Evolutionary conservation across 768 basidiomycete species (phyloP), one percentile per base, ranked within the genome.

Genomic region (Clitopilus passeckerianus): DNA sequence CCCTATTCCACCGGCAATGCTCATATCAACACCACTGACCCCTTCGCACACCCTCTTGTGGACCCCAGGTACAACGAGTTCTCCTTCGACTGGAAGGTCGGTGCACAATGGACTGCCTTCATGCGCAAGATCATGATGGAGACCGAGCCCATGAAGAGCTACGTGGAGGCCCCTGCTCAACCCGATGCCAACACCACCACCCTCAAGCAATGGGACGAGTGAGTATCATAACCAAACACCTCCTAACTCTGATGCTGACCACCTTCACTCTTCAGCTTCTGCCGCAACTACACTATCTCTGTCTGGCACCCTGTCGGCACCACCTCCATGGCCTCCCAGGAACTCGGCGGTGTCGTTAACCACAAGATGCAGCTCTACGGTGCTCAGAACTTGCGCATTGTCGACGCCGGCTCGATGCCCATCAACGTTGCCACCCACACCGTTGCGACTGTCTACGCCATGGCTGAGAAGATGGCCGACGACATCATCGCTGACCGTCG

Each of bases 261-360:
- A 9, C 16, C 5, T 23, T 7, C 20, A 9, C 35, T 55, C 43
- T 16, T 54, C 57, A 60, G 63, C 34, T 64, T 64, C 61, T 60
- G 60, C 56, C 61, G 57, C 58, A 60, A 64, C 54, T 60, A 56
- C 54, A 53, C 60, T 0, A 52, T 63, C 44, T 60, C 64, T 41
- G 62, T 63, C 23, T 63, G 60, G 59, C 76, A 77, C 59, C 75
- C 74, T 5, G 66, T 77, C 46, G 73, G 72, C 20, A 74, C 75
- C 5, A 70, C 65, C 18, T 60, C 65, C 37, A 66, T 71, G 65
- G 59, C 61, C 33, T 61, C 66, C 6, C 64, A 62, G 16, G 62
- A 65, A 24, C 58, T 57, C 24, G 65, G 84, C 15, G 70, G 71
- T 41, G 71, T 72, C 15, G 70, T 72, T 23, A 63, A 66, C 50